Base-by-base conservation (phyloP, 2,329 filamentous ascomycete species). In the Colletotrichum camelliae region DNA sequence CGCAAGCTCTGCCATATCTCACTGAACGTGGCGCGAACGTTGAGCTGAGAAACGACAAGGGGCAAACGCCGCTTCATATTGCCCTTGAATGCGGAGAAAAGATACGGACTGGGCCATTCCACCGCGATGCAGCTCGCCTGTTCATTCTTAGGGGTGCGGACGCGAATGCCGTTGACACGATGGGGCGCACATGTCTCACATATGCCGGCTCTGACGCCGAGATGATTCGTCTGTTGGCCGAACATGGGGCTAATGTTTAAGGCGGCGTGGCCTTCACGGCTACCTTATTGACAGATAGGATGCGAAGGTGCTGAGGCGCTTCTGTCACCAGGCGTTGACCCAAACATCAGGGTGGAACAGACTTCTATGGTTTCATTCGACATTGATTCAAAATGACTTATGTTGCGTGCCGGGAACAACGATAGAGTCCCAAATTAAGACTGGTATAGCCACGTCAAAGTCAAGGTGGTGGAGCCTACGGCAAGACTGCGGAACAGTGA, bases 311-410 rank as follows among this genome's bases (percentile, higher is more conserved):
- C 70, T 72, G 24, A 61, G 5, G 62, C 33, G 18, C 70, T 72
- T 9, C 31, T 72, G 33, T 31, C 33, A 13, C 77, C 27, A 79
- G 80, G 80, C 77, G 79, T 70, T 70, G 62, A 64, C 31, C 67
- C 77, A 13, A 72, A 69, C 3, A 76, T 72, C 13, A 21, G 70
- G 7, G 12, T 10, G 5, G n/a, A 67, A 33, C 8, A 10, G 31
- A 33, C 2, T 10, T 8, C 31, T 10, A 33, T 10, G 31, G 31
- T 8, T 33, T 10, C 31, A 4, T 3, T 33, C 31, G 9, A 33
- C 2, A 8, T 33, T 33, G 31, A 33, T 33, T 33, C 31, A 4
- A 33, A 8, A 33, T 8, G 31, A 21, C 4, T 18, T 24, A 24
- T 24, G 24, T 24, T 24, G 24, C 24, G 24, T 24, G 24, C 24